These are phyloP conservation scores for Penicillium cataractarum DNA, from an alignment of 495 filamentous ascomycete genomes.

Conservation along the genomic window DNA sequence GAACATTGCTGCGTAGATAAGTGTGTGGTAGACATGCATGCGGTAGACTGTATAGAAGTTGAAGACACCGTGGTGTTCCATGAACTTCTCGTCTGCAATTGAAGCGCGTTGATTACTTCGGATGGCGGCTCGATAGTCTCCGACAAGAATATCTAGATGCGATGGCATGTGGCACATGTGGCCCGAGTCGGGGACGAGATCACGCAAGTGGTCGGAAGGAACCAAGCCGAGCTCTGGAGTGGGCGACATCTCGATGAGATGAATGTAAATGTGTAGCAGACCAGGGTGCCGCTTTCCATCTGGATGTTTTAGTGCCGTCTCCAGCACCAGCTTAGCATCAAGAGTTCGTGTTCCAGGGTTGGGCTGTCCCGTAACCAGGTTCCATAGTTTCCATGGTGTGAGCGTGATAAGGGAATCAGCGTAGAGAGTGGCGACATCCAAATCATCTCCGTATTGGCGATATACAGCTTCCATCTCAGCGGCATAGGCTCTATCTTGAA, in stretches of 20 bases:
- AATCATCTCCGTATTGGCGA: conserved; percentile 50
- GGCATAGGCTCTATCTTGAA: conserved; percentile 59
- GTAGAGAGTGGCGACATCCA: conserved; percentile 62
- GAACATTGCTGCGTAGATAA: conserved; percentile 71
- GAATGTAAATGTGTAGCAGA: conserved; percentile 67
- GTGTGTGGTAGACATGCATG: conserved; percentile 64
- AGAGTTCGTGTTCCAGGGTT: conserved; percentile 55
- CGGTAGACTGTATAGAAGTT: conserved; percentile 71
- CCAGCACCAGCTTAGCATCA: conserved; percentile 60
- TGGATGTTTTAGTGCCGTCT: conserved; percentile 45
- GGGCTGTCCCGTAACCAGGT: conserved; percentile 60
- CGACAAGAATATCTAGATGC: conserved; percentile 65
- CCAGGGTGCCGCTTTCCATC: conserved; percentile 56
- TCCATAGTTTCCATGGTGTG: conserved; percentile 67
- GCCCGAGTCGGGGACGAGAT: conserved; percentile 63
- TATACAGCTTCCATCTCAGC: conserved; percentile 62
- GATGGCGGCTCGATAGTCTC: conserved; percentile 63
- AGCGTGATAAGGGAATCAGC: conserved; percentile 68
- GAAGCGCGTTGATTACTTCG: conserved; percentile 59
- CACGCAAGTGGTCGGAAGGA: conserved; percentile 59
- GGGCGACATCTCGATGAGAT: conserved; percentile 70
- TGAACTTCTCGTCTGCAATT: conserved; percentile 59
- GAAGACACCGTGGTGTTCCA: conserved; percentile 47
- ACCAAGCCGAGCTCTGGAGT: conserved; percentile 58
- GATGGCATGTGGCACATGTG: conserved; percentile 71